Evolutionary conservation across 2,329 filamentous ascomycete genomes (phyloP).

Genomic region (Botryotinia narcissicola): DNA sequence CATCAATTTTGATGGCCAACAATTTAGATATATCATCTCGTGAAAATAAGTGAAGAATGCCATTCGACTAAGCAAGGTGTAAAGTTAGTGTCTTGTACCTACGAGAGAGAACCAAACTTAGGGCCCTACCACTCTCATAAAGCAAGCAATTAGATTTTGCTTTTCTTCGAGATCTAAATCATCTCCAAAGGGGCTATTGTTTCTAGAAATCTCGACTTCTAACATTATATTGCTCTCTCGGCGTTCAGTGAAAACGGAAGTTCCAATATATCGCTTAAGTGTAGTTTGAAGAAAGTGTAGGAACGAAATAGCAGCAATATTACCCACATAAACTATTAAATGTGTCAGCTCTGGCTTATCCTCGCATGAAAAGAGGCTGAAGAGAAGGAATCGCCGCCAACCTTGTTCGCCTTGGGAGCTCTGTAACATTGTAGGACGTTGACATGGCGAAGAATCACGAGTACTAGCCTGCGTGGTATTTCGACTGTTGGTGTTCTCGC

Average conservation of each 20-base stretch:
- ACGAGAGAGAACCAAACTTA: background rate
- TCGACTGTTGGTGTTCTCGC: background rate
- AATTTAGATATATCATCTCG: conserved; percentile 7
- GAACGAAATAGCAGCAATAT: conserved; percentile 24
- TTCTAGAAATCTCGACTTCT: conserved; percentile 10
- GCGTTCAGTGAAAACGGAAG: conserved; percentile 22
- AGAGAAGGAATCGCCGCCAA: background rate
- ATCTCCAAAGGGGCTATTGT: conserved; percentile 11
- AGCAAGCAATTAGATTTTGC: background rate
- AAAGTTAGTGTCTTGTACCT: background rate
- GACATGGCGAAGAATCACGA: conserved; percentile 6
- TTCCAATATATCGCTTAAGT: conserved; percentile 23
- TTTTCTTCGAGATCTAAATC: conserved; percentile 3
- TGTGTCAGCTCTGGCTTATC: conserved; percentile 3
- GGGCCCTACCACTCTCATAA: background rate
- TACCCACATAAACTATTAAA: conserved; percentile 24
- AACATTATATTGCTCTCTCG: conserved; percentile 8
- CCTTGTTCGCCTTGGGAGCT: conserved; percentile 15
- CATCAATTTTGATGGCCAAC: background rate
- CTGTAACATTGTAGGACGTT: background rate
- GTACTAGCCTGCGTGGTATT: background rate
- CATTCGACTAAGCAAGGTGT: background rate
- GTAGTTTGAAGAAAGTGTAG: conserved; percentile 23
- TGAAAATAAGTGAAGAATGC: conserved; percentile 7
- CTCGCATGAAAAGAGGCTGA: background rate